phyloP scores from a whole-genome alignment of 805 yeast genomes.

The Torulaspora indica region DNA sequence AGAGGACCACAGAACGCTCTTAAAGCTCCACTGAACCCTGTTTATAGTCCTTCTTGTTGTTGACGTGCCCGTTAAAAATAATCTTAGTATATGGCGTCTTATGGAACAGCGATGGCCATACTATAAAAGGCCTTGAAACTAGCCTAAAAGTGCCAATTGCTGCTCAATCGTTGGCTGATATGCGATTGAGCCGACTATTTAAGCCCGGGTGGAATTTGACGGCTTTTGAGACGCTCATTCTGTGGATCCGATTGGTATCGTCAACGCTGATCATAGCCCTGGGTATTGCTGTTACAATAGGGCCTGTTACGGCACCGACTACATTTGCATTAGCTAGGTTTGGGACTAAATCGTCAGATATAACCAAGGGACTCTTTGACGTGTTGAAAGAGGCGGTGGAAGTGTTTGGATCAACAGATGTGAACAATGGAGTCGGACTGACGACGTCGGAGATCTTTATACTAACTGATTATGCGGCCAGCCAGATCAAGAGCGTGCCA shows the following conservation, averaged over 20 bases:
- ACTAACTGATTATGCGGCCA: slow-evolving; percentile 27
- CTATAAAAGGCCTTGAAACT: neutral
- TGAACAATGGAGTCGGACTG: slow-evolving; percentile 31
- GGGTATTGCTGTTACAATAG: slow-evolving; percentile 20
- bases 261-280: slow-evolving; percentile 21
- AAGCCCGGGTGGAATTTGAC: slow-evolving; percentile 20
- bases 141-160: neutral
- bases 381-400: slow-evolving; percentile 26
- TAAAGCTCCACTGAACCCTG: neutral
- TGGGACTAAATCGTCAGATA: slow-evolving; percentile 25
- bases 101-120: neutral
- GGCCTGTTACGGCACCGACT: slow-evolving; percentile 22
- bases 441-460: slow-evolving; percentile 32
- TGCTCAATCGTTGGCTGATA: neutral
- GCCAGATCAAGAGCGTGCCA: slow-evolving; percentile 27
- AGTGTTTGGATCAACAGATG: slow-evolving; percentile 21
- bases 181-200: slow-evolving; percentile 13
- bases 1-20: neutral
- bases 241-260: slow-evolving; percentile 21
- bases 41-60: neutral
- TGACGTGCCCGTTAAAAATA: slow-evolving; percentile 1
- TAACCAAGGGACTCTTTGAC: slow-evolving; percentile 27
- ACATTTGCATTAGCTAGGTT: slow-evolving; percentile 23
- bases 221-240: slow-evolving; percentile 24
- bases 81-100: neutral